Evolutionary conservation across 2,329 filamentous ascomycete species (phyloP), one percentile per base, ranked within the genome.

Genomic region (Sporothrix phasma): DNA sequence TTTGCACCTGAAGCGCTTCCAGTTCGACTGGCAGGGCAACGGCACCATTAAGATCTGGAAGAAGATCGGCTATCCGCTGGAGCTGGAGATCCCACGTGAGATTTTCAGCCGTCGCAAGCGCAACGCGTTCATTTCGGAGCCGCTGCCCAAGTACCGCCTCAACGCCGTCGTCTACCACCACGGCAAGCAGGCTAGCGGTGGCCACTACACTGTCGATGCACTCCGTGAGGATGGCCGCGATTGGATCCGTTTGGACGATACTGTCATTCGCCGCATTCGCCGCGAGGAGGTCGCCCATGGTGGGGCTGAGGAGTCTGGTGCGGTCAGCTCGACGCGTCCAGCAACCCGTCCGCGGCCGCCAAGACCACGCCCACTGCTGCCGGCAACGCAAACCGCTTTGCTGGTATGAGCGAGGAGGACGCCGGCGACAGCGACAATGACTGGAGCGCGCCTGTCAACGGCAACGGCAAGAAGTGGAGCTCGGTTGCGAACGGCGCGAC

Each of bases 1-100:
- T 62, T 82, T 99, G 8, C 94, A 99, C 72, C 81, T 99, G 47
- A 99, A 99, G 78, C 90, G 94, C 51, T 99, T 99, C 80, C 91
- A 97, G 71, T 97, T 96, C 71, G 92, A 97, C 71, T 90, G 87
- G 66, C 84, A 88, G 65, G 89, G 88, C 6, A 79, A 79, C 51
- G 92, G 92, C 26, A 96, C 92, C 0, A 88, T 96, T 71, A 99
- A 99, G 80, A 96, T 97, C 68, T 97, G 93, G 90, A 99, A 97
- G 79, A 96, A 93, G 78, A 82, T 99, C 65, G 93, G 92, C 22
- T 99, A 99, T 72, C 94, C 94, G 0, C 79, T 99, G 31, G 92
- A 97, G 71, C 81, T 99, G 60, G 93, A 97, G 73, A 91, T 99
- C 67, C 94, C 94, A 0, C 88, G 88, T 64, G 93, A 97, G 72